phyloP scores from a whole-genome alignment of 1,284 basidiomycete species.

The Calocybe gambosa region DNA sequence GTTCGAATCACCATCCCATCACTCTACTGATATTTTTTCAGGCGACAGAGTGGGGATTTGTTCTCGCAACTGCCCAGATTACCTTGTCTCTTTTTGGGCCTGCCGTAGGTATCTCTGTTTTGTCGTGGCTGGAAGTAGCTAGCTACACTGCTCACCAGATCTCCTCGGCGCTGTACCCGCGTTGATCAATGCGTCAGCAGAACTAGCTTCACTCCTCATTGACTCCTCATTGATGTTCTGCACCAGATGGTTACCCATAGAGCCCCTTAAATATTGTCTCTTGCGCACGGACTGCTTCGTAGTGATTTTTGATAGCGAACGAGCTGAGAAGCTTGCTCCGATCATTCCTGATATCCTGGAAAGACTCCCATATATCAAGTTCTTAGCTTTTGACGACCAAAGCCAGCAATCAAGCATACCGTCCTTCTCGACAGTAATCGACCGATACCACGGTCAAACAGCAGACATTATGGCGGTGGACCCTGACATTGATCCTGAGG shows the following conservation, averaged over 20 bases:
- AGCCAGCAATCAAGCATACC: constrained; percentile 27
- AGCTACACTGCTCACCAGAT: constrained; percentile 31
- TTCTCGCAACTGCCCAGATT: constrained; percentile 57
- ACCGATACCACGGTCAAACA: constrained; percentile 20
- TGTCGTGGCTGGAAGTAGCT: constrained; percentile 3
- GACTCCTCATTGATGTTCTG: not conserved
- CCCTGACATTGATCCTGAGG: constrained; percentile 41
- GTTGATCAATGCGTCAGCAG: constrained; percentile 49
- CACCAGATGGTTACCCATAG: constrained; percentile 44
- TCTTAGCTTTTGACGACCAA: constrained; percentile 32
- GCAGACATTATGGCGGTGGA: constrained; percentile 17
- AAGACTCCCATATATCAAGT: constrained; percentile 20
- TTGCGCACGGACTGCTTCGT: constrained; percentile 47
- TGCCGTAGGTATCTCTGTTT: constrained; percentile 32
- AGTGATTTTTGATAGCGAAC: constrained; percentile 54
- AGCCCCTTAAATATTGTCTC: constrained; percentile 50
- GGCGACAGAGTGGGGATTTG: constrained; percentile 61
- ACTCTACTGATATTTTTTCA: constrained; percentile 12
- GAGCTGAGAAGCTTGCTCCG: constrained; percentile 35
- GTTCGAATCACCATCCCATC: not conserved
- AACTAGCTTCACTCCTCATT: not conserved
- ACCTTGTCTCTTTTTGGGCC: constrained; percentile 54
- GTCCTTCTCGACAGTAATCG: constrained; percentile 24
- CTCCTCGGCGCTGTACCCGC: constrained; percentile 50
- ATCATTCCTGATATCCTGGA: constrained; percentile 22